Percentiles rank a stretch among this genome's conserved stretches.
These are phyloP conservation scores for Davidsoniella neocaledoniae DNA, from an alignment of 2,329 filamentous ascomycete genomes.

Conservation along the genomic window DNA sequence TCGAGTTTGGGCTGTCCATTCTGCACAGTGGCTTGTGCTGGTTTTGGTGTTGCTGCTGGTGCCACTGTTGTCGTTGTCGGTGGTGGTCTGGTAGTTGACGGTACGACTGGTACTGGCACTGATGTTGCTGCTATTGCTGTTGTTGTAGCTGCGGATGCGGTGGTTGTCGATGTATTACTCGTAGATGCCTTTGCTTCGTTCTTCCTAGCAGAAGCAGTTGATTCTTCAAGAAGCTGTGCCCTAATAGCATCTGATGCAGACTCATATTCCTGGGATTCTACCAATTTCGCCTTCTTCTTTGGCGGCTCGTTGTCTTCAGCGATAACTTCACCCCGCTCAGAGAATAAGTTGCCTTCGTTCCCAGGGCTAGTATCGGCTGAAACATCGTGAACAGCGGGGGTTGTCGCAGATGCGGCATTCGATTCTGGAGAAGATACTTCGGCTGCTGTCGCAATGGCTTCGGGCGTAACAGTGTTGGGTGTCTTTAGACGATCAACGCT, in stretches of 20 bases:
- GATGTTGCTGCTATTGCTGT: background rate
- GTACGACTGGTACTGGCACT: background rate
- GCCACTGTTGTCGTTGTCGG: background rate
- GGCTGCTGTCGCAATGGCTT: slow-evolving; percentile 10
- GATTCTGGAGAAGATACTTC: slow-evolving; percentile 40
- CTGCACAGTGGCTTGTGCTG: background rate
- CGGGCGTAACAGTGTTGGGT: background rate
- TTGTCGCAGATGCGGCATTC: slow-evolving; percentile 57
- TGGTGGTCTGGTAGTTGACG: background rate
- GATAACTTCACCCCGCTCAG: background rate
- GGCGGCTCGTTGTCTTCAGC: slow-evolving; percentile 14
- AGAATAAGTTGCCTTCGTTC: slow-evolving; percentile 29
- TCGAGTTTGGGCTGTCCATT: no score
- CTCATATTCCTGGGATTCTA: slow-evolving; percentile 1
- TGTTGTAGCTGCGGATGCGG: background rate
- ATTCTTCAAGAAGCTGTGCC: slow-evolving; percentile 8
- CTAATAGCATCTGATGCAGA: slow-evolving; percentile 11
- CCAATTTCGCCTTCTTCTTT: background rate
- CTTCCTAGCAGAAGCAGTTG: slow-evolving; percentile 1
- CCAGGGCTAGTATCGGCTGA: slow-evolving; percentile 63
- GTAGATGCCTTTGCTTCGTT: background rate
- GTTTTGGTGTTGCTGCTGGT: background rate
- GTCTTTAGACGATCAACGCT: background rate
- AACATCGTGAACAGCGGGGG: slow-evolving; percentile 48
- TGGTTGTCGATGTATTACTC: background rate